Evolutionary conservation across 257 asterid species (phyloP).

Genomic region (Schizonepeta tenuifolia): DNA sequence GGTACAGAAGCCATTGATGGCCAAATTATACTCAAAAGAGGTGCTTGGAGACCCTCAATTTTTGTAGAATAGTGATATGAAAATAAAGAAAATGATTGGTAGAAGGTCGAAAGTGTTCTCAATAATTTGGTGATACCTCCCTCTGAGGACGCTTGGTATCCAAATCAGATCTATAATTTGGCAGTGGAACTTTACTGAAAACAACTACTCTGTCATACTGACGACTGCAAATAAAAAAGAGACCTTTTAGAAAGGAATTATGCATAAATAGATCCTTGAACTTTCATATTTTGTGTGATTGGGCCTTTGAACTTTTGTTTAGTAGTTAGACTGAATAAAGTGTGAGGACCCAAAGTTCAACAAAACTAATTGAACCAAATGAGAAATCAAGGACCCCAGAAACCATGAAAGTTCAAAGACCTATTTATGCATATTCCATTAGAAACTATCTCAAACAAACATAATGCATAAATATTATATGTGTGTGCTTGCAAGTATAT

Average conservation of each 20-base stretch:
- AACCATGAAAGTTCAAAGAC: conserved; percentile 3
- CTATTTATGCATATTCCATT: conserved; percentile 5
- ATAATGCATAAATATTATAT: background rate
- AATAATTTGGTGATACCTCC: conserved; percentile 59
- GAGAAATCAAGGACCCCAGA: background rate
- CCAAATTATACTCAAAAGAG: conserved; percentile 25
- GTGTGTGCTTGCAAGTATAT: background rate
- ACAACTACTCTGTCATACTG: conserved; percentile 75
- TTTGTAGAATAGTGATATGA: conserved; percentile 8
- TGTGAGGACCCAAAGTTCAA: background rate
- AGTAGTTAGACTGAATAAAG: background rate
- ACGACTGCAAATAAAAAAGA: conserved; percentile 56
- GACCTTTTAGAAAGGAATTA: conserved; percentile 16
- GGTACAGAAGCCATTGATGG: background rate
- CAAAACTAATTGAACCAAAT: background rate
- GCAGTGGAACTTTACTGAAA: conserved; percentile 81
- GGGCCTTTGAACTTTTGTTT: background rate
- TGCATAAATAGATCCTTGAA: background rate
- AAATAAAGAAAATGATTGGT: conserved; percentile 5
- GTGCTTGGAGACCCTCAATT: conserved; percentile 6
- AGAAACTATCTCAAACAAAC: conserved; percentile 30
- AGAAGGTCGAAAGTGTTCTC: conserved; percentile 14
- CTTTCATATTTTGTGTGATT: background rate
- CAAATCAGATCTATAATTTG: conserved; percentile 92
- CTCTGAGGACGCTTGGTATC: conserved; percentile 92